Evolutionary conservation across 139 green algal species (phyloP), one percentile per base, ranked within the genome.

Genomic region (Desmodesmus armatus): DNA sequence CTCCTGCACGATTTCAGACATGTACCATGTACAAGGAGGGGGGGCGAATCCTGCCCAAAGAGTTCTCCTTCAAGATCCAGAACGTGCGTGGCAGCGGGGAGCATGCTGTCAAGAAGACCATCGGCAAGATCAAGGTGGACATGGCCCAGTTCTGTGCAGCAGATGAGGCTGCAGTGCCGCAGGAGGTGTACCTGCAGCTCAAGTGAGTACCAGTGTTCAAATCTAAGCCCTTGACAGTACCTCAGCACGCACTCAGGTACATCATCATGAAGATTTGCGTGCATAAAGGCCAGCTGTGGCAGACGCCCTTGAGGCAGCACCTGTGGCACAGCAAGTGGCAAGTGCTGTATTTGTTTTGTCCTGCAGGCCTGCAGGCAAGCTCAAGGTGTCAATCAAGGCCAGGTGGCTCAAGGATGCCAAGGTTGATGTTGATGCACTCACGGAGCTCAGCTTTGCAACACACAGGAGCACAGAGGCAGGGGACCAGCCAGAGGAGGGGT

Each of bases 1-100:
- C 31, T 33, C 25, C 19, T 65, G n/a, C n/a, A n/a, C n/a, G n/a
- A n/a, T n/a, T n/a, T n/a, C 84, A 91, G 90, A 82, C 69, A 15
- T 88, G 83, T 19, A 93, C 88, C 3, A 77, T 93, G 2, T 93
- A 91, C 84, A 86, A 86, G 65, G 84, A 87, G 3, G 33, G 29
- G 27, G 69, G 72, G 19, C 62, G 85, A 3, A 41, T 93, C 1
- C 72, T 82, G 63, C 58, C 75, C 23, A 93, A 93, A 77, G 90
- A 93, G n/a, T 93, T 78, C 40, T 35, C 80, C 0, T 91, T 93
- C 77, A 93, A 93, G 49, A 58, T 91, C 40, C 87, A 88, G 83
- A 67, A 82, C 25, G 70, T 75, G 51, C 81, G 81, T 13, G 81
- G 51, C 51, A 76, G 89, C 51, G 66, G 29, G 1, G 74, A 72